phyloP scores from a whole-genome alignment of 2,329 filamentous ascomycete species.

The Xylariomycetidae sp. region DNA sequence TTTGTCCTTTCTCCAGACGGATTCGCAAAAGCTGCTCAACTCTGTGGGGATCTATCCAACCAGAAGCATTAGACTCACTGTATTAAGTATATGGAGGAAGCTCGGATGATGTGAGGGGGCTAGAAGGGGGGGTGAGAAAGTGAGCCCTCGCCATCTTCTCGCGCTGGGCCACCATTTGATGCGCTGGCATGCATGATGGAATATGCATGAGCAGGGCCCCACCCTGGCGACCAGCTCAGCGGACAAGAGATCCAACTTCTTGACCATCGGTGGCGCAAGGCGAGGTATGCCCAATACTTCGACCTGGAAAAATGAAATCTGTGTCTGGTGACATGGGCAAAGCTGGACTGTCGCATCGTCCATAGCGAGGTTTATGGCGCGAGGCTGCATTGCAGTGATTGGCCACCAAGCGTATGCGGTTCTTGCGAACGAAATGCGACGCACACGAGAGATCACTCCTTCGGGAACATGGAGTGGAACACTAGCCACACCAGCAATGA shows the following conservation, averaged over 20 bases:
- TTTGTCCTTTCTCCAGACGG: conserved; percentile 29
- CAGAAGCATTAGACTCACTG: conserved; percentile 35
- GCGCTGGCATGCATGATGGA: conserved; percentile 57
- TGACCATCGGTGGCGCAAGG: conserved; percentile 28
- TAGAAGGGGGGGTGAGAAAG: conserved; percentile 20
- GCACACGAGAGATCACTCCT: conserved; percentile 21
- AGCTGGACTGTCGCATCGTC: conserved; percentile 16
- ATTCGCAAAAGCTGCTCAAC: conserved; percentile 25
- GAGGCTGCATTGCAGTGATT: conserved; percentile 23
- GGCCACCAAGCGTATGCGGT: conserved; percentile 21
- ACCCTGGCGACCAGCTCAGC: conserved; percentile 42
- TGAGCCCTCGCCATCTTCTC: conserved; percentile 32
- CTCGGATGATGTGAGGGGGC: conserved; percentile 31
- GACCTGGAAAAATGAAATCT: conserved; percentile 10
- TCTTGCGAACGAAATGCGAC: conserved; percentile 23
- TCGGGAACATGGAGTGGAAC: conserved; percentile 23
- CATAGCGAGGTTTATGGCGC: conserved; percentile 12
- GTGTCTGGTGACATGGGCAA: conserved; percentile 18
- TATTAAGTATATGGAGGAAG: conserved; percentile 35
- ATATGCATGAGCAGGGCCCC: conserved; percentile 48
- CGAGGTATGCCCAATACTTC: conserved; percentile 24
- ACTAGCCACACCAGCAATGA: conserved; percentile 18
- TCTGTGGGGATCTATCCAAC: conserved; percentile 38
- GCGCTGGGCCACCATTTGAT: conserved; percentile 44
- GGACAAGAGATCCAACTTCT: conserved; percentile 25